These are phyloP conservation scores for Dryas integrifolia DNA, from an alignment of 331 rosid species.

Conservation along the genomic window DNA sequence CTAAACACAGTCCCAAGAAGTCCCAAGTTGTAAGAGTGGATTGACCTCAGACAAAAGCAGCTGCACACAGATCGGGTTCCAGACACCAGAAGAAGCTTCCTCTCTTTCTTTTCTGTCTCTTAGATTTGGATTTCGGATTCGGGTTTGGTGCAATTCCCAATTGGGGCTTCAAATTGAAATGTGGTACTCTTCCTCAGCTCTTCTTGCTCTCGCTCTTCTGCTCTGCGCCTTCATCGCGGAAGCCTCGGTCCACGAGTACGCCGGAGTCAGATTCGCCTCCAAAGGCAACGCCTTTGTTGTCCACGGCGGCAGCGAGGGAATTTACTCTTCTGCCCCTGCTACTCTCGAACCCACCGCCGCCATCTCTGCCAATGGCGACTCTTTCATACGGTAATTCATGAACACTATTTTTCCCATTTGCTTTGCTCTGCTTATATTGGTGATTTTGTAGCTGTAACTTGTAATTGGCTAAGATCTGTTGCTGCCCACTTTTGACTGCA, in stretches of 20 bases:
- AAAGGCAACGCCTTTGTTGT: conserved; percentile 93
- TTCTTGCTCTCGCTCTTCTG: background rate
- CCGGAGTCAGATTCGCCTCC: conserved; percentile 46
- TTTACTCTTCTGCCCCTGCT: conserved; percentile 59
- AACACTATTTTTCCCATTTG: background rate
- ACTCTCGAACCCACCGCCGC: conserved; percentile 19
- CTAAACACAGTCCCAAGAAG: background rate
- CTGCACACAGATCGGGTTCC: conserved; percentile 10
- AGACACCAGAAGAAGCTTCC: conserved; percentile 21
- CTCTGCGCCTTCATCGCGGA: conserved; percentile 37
- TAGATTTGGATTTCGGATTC: conserved; percentile 6
- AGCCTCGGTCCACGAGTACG: conserved; percentile 82
- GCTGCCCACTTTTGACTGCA: background rate
- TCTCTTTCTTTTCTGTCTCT: conserved; percentile 4
- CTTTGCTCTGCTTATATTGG: background rate
- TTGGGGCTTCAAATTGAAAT: conserved; percentile 3
- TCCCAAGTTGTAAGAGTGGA: background rate
- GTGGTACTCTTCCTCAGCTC: conserved; percentile 3
- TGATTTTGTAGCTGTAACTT: background rate
- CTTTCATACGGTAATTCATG: conserved; percentile 61
- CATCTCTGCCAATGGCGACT: conserved; percentile 49
- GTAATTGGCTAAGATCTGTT: background rate
- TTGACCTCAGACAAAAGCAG: background rate
- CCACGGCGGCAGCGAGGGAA: conserved; percentile 96
- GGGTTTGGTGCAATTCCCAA: background rate